Conservation (phyloP, 2,329 filamentous ascomycete species). For the Nemania serpens region DNA sequence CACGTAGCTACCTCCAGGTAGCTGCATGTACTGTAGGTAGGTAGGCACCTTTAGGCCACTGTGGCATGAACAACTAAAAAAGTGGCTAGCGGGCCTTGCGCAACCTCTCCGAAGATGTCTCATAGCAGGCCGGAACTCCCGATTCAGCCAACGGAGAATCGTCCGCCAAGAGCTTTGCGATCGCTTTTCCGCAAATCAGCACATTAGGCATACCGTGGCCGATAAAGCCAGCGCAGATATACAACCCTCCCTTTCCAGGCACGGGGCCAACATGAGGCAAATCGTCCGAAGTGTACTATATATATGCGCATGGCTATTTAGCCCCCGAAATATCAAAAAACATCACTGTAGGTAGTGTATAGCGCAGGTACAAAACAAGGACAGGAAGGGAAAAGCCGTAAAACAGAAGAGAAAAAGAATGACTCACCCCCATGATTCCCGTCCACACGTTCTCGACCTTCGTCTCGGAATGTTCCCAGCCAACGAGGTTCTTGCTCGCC, state of each 20-base stretch:
- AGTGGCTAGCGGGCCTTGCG: constrained; percentile 6
- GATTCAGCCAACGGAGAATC: constrained; percentile 30
- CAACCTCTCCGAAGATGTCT: constrained; percentile 31
- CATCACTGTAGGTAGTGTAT: no score
- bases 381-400: not conserved
- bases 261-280: constrained; percentile 34
- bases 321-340: not conserved
- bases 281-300: constrained; percentile 32
- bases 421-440: constrained; percentile 38
- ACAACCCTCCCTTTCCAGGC: constrained; percentile 31
- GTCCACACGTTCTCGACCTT: constrained; percentile 43
- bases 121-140: constrained; percentile 33
- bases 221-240: constrained; percentile 35
- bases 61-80: not conserved
- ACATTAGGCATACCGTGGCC: constrained; percentile 38
- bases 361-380: not conserved
- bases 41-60: not conserved
- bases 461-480: constrained; percentile 53
- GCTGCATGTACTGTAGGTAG: no score
- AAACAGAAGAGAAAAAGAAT: not conserved
- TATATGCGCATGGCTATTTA: not conserved
- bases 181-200: constrained; percentile 32
- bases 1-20: no score
- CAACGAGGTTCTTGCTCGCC: constrained; percentile 53
- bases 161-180: constrained; percentile 32